Base-by-base conservation (phyloP, 208 protist genomes). In the Leishmania aethiopica region DNA sequence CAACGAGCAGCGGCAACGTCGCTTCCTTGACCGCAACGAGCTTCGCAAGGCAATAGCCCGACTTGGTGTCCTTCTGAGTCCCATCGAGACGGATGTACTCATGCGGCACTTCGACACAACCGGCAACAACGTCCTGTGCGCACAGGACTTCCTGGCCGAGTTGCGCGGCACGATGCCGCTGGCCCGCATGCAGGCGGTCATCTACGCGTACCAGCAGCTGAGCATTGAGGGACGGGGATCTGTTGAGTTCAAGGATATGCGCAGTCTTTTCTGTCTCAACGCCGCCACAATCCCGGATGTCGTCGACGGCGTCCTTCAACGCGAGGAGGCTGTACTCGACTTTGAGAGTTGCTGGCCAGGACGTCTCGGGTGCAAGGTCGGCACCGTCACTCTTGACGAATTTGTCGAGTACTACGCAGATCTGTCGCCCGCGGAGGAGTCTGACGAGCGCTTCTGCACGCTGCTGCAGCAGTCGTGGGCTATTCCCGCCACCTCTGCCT, bases 331-430 rank as follows among this genome's bases (percentile, higher is more conserved):
- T 28, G 82, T 97, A 42, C 81, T 88, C n/a, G 95, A 97, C 72
- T 98, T 97, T 80, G 90, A 96, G 79, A 91, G 78, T 74, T 86
- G 84, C 84, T 97, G 93, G 94, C 92, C 93, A 3, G 91, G 92
- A 60, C 84, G 85, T 72, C 84, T 93, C 8, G 76, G 80, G 37
- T 90, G 86, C 81, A 94, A 94, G 64, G 70, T 92, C 8, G 89
- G 92, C 15, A 93, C 90, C 11, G 91, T 98, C 59, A 94, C 88
- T 37, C 77, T 94, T 13, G 88, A 94, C 25, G 91, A 96, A 75
- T 98, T 97, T 85, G 81, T 95, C 35, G 94, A 96, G 70, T 98
- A 98, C 91, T 98, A 98, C 89, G 93, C 89, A 45, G 96, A 98
- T 86, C 79, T 98, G 76, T 97, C 93, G 35, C 94, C 92, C 25